Base-by-base conservation (phyloP, 192 early-diverging fungal species). In the Mortierella claussenii region DNA sequence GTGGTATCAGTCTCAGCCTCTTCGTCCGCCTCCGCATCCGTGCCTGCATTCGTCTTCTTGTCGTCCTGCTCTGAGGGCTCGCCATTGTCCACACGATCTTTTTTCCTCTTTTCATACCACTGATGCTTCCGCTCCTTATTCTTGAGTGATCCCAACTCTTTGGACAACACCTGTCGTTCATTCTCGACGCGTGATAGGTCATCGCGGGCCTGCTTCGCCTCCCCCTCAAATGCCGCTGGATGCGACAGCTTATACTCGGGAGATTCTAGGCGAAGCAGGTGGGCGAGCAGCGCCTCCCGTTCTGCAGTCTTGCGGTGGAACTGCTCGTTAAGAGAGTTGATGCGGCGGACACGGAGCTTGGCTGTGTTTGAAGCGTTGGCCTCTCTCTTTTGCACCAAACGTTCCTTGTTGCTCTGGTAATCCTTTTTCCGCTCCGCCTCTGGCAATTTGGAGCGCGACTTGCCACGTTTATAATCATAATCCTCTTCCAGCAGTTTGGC, bases 121-220 rank as follows among this genome's bases (percentile, higher is more conserved):
- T 85, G 86, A 55, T 87, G 86, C 57, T 87, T 87, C 46, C 86
- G 80, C 61, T 87, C 86, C 60, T 87, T 83, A 24, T 79, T 75
- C 52, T 82, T 83, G 13, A 85, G 65, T 9, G 59, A 70, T 1
- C 60, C 57, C 28, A 83, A 32, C 31, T 85, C 68, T 31, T 79
- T 68, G 15, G 48, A 60, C 13, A 85, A 30, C 17, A 65, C 57
- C 0, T 34, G 23, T 42, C 69, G 52, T n/a, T 71, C 61, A 6
- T 50, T 42, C 58, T 83, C 79, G 4, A 81, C 51, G 18, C 54
- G 42, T 11, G 37, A 31, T 26, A 81, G 42, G 8, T 46, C 54
- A 20, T 65, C 44, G 18, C 76, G 74, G 8, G 65, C 65, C 26
- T 69, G 53, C 28, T 51, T 48, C 0, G 63, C 74, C 18, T 70